phyloP scores from a whole-genome alignment of 2,329 filamentous ascomycete species.

The Amphichorda felina region DNA sequence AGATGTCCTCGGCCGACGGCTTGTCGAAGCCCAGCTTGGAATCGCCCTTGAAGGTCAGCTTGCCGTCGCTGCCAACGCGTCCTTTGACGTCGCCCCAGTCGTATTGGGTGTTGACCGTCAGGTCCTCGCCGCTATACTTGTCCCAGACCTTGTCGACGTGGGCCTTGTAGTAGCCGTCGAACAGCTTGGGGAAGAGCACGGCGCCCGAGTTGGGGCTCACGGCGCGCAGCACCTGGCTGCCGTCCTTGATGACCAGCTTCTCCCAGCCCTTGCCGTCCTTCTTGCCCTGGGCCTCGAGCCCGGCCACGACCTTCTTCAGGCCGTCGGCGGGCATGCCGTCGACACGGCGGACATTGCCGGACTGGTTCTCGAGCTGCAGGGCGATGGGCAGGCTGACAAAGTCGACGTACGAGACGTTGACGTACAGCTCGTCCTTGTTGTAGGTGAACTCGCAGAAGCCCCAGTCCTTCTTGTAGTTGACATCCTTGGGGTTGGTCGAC shows the following conservation, averaged over 20 bases:
- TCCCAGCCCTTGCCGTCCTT: conserved; percentile 38
- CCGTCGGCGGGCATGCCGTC: conserved; percentile 35
- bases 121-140: conserved; percentile 28
- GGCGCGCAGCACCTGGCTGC: conserved; percentile 29
- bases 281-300: conserved; percentile 30
- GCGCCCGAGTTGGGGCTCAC: conserved; percentile 40
- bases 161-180: conserved; percentile 35
- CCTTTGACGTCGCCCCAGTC: conserved; percentile 36
- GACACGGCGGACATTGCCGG: conserved; percentile 31
- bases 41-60: conserved; percentile 25
- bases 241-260: conserved; percentile 33
- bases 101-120: conserved; percentile 42
- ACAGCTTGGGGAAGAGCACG: conserved; percentile 29
- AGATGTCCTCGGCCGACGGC: conserved; percentile 36
- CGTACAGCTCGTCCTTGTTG: conserved; percentile 47
- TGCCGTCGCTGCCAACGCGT: conserved; percentile 20
- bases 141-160: conserved; percentile 41
- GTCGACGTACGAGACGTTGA: conserved; percentile 65
- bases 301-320: conserved; percentile 29
- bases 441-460: conserved; percentile 59
- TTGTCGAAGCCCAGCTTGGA: conserved; percentile 27
- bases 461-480: conserved; percentile 51
- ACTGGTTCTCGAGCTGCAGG: conserved; percentile 35
- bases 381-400: conserved; percentile 58
- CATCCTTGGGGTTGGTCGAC: conserved; percentile 52